Evolutionary conservation across 768 basidiomycete species (phyloP).

Genomic region (Mycena pura): DNA sequence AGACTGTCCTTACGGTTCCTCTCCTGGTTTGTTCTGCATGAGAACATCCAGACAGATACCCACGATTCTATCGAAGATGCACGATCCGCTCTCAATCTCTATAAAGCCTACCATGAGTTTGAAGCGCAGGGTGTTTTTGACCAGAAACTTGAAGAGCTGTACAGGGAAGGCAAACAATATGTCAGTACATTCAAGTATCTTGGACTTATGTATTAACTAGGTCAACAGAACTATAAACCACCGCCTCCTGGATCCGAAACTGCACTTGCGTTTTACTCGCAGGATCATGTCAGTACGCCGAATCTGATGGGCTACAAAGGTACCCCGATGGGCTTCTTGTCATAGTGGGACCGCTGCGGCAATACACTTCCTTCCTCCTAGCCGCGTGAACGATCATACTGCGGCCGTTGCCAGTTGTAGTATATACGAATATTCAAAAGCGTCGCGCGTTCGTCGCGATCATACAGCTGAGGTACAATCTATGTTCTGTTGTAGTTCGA

Average conservation of each 20-base stretch:
- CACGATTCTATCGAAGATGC: constrained; percentile 99
- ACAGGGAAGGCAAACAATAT: constrained; percentile 77
- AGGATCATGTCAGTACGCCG: constrained; percentile 7
- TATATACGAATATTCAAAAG: too few species aligned
- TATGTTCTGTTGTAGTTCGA: background rate
- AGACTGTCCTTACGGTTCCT: constrained; percentile 92
- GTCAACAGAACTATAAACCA: constrained; percentile 62
- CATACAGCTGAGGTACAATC: too few species aligned
- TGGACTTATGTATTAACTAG: constrained; percentile 2
- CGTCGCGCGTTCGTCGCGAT: too few species aligned
- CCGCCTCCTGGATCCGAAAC: constrained; percentile 38
- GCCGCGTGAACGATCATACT: constrained; percentile 15
- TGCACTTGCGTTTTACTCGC: constrained; percentile 19
- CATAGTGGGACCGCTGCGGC: constrained; percentile 18
- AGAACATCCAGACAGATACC: constrained; percentile 91
- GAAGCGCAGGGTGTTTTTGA: constrained; percentile 83
- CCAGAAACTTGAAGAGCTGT: constrained; percentile 85
- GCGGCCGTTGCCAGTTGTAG: too few species aligned
- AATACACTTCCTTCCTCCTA: too few species aligned
- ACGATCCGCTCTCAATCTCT: constrained; percentile 82
- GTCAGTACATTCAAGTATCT: constrained; percentile 47
- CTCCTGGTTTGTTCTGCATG: constrained; percentile 90
- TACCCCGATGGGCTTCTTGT: constrained; percentile 7
- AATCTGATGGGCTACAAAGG: constrained; percentile 17
- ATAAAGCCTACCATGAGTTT: constrained; percentile 79